Conservation (phyloP, 78 protist genomes). For the Monosiga brevicollis region DNA sequence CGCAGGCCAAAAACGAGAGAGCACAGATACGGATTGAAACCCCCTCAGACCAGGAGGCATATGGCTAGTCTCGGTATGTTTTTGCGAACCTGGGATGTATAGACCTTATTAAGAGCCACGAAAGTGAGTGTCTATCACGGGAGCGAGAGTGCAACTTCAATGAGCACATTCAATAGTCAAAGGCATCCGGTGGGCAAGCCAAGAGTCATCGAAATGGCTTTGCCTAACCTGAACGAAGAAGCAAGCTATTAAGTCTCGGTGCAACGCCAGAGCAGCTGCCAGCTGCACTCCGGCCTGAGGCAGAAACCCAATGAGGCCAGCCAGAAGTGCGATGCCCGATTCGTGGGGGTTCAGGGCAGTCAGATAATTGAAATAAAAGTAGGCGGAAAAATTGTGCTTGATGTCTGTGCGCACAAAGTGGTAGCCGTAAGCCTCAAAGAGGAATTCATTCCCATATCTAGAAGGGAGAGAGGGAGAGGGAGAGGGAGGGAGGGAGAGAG, state of each 20-base stretch:
- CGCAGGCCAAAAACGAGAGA: not conserved
- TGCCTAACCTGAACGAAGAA: conserved; percentile 29
- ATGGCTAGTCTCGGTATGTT: not conserved
- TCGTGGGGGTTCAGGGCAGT: conserved; percentile 12
- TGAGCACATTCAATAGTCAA: conserved; percentile 26
- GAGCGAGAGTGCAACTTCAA: conserved; percentile 17
- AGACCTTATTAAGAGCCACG: conserved; percentile 87
- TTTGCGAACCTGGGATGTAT: conserved; percentile 48
- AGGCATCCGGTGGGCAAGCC: conserved; percentile 6
- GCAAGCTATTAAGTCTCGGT: not conserved
- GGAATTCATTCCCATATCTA: conserved; percentile 33
- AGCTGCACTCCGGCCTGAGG: not conserved
- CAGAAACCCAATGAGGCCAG: not conserved
- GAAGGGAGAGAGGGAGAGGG: not conserved
- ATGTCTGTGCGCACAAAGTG: conserved; percentile 62
- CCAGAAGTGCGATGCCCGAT: not conserved
- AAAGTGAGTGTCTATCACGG: conserved; percentile 62
- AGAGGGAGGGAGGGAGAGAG: too few relatives aligned
- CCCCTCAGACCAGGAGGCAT: not conserved
- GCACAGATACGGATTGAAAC: not conserved
- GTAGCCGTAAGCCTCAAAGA: conserved; percentile 56
- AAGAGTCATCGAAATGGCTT: conserved; percentile 13
- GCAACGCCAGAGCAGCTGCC: not conserved
- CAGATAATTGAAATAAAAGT: conserved; percentile 63
- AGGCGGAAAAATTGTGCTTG: conserved; percentile 86